Percentiles rank a stretch among this genome's conserved stretches.
Evolutionary conservation across 495 filamentous ascomycete species (phyloP).

Genomic region (Aspergillus wentii): DNA sequence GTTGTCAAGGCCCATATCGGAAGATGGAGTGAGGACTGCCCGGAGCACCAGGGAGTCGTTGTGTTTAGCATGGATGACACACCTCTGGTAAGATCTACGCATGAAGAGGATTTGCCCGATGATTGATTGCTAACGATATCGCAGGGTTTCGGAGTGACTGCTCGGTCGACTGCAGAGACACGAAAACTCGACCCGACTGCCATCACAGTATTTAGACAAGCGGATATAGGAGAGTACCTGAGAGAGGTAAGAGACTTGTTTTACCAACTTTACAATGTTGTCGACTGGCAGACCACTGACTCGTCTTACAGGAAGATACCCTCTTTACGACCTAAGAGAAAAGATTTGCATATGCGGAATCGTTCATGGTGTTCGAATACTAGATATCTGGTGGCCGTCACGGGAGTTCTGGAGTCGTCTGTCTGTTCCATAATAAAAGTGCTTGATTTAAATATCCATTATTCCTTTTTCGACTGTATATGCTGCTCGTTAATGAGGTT

Average conservation of each 20-base stretch:
- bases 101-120: too few relatives aligned
- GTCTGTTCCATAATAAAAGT: slow-evolving; percentile 12
- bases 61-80: slow-evolving; percentile 40
- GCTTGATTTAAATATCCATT: slow-evolving; percentile 12
- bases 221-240: slow-evolving; percentile 88
- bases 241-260: slow-evolving; percentile 52
- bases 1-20: slow-evolving; percentile 90
- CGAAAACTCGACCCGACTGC: slow-evolving; percentile 82
- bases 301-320: slow-evolving; percentile 35
- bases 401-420: slow-evolving; percentile 18
- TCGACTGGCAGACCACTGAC: slow-evolving; percentile 6
- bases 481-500: too few relatives aligned
- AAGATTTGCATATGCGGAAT: slow-evolving; percentile 6
- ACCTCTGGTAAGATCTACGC: slow-evolving; percentile 36
- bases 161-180: slow-evolving; percentile 75
- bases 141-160: slow-evolving; percentile 70
- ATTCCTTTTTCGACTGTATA: too few relatives aligned
- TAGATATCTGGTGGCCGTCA: slow-evolving; percentile 14
- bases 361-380: slow-evolving; percentile 10
- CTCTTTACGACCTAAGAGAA: slow-evolving; percentile 34
- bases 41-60: slow-evolving; percentile 38
- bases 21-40: slow-evolving; percentile 79
- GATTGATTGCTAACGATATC: slow-evolving; percentile 2
- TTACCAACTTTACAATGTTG: background rate
- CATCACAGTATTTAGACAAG: slow-evolving; percentile 78